A percentile compares a stretch with the other conserved stretches of the same genome.
Evolutionary conservation across 176 grass and related monocot species (phyloP).

Genomic region (Alloteropsis semialata): DNA sequence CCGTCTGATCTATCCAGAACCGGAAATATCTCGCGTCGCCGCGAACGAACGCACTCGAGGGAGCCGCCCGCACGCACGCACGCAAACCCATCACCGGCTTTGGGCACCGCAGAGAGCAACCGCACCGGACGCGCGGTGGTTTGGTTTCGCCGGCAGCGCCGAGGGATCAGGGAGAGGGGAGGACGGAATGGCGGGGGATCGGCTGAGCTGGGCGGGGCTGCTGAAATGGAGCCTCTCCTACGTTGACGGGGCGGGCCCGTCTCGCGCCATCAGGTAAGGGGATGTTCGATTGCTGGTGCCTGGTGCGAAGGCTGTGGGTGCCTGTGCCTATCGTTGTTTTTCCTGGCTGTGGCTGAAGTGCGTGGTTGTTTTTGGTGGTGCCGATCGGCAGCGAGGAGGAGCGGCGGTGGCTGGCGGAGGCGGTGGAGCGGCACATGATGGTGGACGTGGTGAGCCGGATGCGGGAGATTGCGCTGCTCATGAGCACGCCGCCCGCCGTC

Average conservation of each 20-base stretch:
- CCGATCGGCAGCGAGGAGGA: conserved; percentile 58
- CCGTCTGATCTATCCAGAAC: neutral
- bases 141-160: conserved; percentile 22
- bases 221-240: conserved; percentile 93
- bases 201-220: conserved; percentile 66
- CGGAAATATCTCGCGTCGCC: conserved; percentile 19
- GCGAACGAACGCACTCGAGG: neutral
- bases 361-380: neutral
- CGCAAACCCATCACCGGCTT: neutral
- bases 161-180: neutral
- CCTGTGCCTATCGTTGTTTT: neutral
- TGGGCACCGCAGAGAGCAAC: neutral
- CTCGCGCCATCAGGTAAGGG: conserved; percentile 37
- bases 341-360: conserved; percentile 12
- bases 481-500: conserved; percentile 66
- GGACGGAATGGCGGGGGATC: conserved; percentile 27
- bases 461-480: conserved; percentile 80
- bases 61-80: neutral
- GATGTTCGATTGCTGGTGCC: neutral
- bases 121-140: conserved; percentile 11
- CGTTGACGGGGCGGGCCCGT: conserved; percentile 51
- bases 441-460: conserved; percentile 72
- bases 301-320: neutral
- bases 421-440: conserved; percentile 56
- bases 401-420: conserved; percentile 78